A percentile compares a stretch with the other conserved stretches of the same genome.
phyloP scores from a whole-genome alignment of 1,139 yeast genomes.

The Wickerhamomyces sp. region DNA sequence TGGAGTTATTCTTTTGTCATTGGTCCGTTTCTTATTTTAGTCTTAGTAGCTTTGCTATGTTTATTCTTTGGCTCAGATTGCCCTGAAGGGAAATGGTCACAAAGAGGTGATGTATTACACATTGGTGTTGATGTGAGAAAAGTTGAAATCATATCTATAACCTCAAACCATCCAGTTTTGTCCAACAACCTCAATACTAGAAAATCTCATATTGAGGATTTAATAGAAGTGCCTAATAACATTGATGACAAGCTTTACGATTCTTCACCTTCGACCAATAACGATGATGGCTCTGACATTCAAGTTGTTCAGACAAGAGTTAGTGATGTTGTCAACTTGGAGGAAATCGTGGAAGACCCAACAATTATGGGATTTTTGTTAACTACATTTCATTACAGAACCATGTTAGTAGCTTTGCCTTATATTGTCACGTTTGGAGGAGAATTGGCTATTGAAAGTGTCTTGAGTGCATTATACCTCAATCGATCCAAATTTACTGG shows the following conservation, averaged over 20 bases:
- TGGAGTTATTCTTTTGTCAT: slow-evolving; percentile 30
- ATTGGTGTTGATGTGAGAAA: slow-evolving; percentile 22
- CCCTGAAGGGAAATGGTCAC: slow-evolving; percentile 32
- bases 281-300: not conserved
- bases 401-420: slow-evolving; percentile 28
- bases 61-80: slow-evolving; percentile 28
- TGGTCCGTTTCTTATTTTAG: slow-evolving; percentile 28
- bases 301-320: slow-evolving; percentile 13
- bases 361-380: slow-evolving; percentile 17
- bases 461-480: slow-evolving; percentile 26
- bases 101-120: slow-evolving; percentile 25
- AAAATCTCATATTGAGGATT: slow-evolving; percentile 3
- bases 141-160: slow-evolving; percentile 18
- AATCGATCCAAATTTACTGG: slow-evolving; percentile 13
- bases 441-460: slow-evolving; percentile 31
- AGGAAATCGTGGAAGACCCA: slow-evolving; percentile 28
- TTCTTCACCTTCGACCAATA: not conserved
- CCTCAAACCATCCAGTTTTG: slow-evolving; percentile 13
- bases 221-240: slow-evolving; percentile 2
- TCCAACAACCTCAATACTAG: slow-evolving; percentile 2
- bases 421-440: slow-evolving; percentile 31
- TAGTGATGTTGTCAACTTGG: slow-evolving; percentile 20
- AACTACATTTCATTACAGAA: slow-evolving; percentile 24
- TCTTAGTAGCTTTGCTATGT: slow-evolving; percentile 24
- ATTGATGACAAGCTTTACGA: not conserved